Base-by-base conservation (phyloP, 345 rosid species). In the Populus deltoides region DNA sequence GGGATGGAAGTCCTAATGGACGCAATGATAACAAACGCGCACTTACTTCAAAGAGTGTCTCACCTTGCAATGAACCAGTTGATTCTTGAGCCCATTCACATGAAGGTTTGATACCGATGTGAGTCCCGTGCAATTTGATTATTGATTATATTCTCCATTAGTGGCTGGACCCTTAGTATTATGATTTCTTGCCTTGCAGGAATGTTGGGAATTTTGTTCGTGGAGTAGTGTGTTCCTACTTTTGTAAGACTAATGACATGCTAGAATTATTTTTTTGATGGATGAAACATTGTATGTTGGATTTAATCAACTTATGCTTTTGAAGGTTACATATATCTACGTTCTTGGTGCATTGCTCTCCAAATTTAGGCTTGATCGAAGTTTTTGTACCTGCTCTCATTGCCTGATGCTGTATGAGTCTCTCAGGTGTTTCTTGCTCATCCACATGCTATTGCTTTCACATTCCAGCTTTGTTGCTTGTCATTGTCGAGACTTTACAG, bases 81-180 rank as follows among this genome's bases (percentile, higher is more conserved):
- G 86, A 65, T 70, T 78, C 87, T 36, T 88, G 87, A 90, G 90
- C 45, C 89, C 81, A 72, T 85, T 87, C 67, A 86, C 85, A 1
- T 38, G 79, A 62, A 85, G 83, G 75, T 81, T 82, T 31, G 84
- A 83, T 80, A 79, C 78, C 71, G 88, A 85, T 80, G 91, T 86
- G 71, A 80, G 88, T 79, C 66, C 71, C 17, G 13, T 72, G 4
- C 53, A 47, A 17, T 12, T 29, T 62, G 31, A 62, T 24, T n/a
- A n/a, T n/a, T 24, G 4, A 33, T 62, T 27, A 31, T 29, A 65
- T 11, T 66, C 36, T 31, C 7, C 10, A 27, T 13, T 66, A 35
- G 16, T 66, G 41, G 20, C n/a, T 27, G 22, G 31, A 29, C 22
- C 39, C 10, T 66, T 7, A 16, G 11, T 8, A 10, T 33, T 31